These are phyloP conservation scores for Aspergillus latus DNA, from an alignment of 2,329 filamentous ascomycete species.

Conservation along the genomic window DNA sequence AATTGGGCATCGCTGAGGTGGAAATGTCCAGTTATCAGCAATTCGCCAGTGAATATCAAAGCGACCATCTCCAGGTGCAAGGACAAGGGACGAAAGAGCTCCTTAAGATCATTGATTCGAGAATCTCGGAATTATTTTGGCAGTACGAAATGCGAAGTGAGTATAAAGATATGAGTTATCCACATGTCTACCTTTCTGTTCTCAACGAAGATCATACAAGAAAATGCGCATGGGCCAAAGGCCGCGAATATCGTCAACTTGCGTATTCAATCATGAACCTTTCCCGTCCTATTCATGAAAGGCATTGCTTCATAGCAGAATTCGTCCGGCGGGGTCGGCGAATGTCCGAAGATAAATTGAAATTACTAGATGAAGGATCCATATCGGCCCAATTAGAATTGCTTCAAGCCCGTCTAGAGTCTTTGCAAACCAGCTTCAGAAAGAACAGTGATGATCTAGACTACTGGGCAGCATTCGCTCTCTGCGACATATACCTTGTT, in stretches of 20 bases:
- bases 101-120: slow-evolving; percentile 46
- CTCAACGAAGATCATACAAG: slow-evolving; percentile 59
- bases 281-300: slow-evolving; percentile 27
- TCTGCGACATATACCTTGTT: slow-evolving; percentile 31
- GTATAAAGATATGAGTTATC: slow-evolving; percentile 20
- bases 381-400: slow-evolving; percentile 18
- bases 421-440: slow-evolving; percentile 19
- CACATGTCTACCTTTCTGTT: slow-evolving; percentile 64
- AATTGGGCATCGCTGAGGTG: slow-evolving; percentile 21
- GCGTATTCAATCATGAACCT: slow-evolving; percentile 56
- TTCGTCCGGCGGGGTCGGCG: slow-evolving; percentile 39
- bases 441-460: slow-evolving; percentile 11
- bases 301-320: slow-evolving; percentile 30
- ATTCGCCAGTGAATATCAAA: slow-evolving; percentile 41
- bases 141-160: slow-evolving; percentile 38
- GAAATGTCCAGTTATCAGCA: slow-evolving; percentile 25
- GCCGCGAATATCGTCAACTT: slow-evolving; percentile 51
- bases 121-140: slow-evolving; percentile 53
- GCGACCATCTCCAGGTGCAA: slow-evolving; percentile 15
- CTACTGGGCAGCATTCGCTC: slow-evolving; percentile 38
- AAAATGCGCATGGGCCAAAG: slow-evolving; percentile 59
- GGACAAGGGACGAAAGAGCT: background rate
- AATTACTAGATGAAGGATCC: slow-evolving; percentile 24
- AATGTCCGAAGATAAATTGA: slow-evolving; percentile 32
- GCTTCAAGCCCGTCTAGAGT: slow-evolving; percentile 27